Evolutionary conservation across 129 eudicot genomes (phyloP), one percentile per base, ranked within the genome.

Genomic region (Glebionis coronaria): DNA sequence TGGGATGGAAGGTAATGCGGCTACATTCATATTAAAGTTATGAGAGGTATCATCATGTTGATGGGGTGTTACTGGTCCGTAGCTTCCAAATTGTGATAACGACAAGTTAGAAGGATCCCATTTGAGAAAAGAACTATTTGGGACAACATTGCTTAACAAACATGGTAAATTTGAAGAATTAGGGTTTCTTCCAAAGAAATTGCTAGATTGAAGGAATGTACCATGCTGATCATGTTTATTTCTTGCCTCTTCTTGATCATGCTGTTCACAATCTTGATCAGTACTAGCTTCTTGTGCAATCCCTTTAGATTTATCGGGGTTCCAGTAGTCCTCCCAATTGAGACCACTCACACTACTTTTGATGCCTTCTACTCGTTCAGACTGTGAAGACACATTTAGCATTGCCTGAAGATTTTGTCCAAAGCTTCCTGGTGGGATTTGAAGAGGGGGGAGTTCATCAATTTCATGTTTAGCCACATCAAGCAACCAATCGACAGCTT

Each of bases 401-500:
- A 81, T 53, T 18, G 82, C 64, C 31, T 82, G 84, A 56, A 71
- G 69, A 65, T 49, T 52, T 21, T 72, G 81, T 27, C 56, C 57
- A 23, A 83, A 82, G 62, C 3, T 67, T 71, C 84, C 91, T 0
- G 92, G 93, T 7, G 95, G 92, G 67, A 87, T 77, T 56, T 85
- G 97, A 12, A 91, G 88, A 0, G 97, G 97, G 21, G 97, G 97
- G 73, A 91, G 86, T 65, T 91, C 79, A 72, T 91, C 95, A 3
- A 91, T 91, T 28, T 91, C 97, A 58, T 77, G 35, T 76, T 87
- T 91, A 9, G 97, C 91, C 0, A 77, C 89, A 58, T 85, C 84
- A 60, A 91, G 90, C 31, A 91, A 79, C 97, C 97, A 91, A 81
- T 91, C 97, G 9, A 91, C 87, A 8, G 82, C 97, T 56, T 90